These are phyloP conservation scores for Coemansia sp. DNA, from an alignment of 192 early-diverging fungal genomes.

Conservation along the genomic window DNA sequence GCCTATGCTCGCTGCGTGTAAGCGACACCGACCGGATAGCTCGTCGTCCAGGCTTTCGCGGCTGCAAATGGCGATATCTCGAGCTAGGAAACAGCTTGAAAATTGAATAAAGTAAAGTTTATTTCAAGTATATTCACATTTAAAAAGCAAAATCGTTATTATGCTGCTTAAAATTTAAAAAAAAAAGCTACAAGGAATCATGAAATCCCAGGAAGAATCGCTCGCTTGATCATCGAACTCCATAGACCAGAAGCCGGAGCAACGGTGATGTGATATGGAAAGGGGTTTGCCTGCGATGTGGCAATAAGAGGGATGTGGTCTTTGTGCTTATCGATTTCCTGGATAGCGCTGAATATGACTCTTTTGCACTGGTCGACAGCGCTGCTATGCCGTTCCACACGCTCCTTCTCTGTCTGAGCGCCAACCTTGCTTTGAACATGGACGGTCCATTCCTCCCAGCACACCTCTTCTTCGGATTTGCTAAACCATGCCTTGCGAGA, in stretches of 20 bases:
- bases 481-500: slow-evolving; percentile 44
- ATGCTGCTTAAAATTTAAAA: too few species aligned
- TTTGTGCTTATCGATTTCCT: slow-evolving; percentile 38
- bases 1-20: slow-evolving; percentile 18
- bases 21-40: slow-evolving; percentile 19
- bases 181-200: too few species aligned
- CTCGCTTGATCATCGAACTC: slow-evolving; percentile 52
- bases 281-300: slow-evolving; percentile 35
- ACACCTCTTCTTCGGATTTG: slow-evolving; percentile 46
- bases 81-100: slow-evolving; percentile 31
- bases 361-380: slow-evolving; percentile 34
- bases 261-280: slow-evolving; percentile 44
- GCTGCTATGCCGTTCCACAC: slow-evolving; percentile 17
- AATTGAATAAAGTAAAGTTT: background rate
- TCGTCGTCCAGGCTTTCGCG: slow-evolving; percentile 16
- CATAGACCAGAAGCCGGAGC: slow-evolving; percentile 37
- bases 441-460: slow-evolving; percentile 51
- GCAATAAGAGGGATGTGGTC: slow-evolving; percentile 51
- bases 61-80: slow-evolving; percentile 38
- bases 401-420: slow-evolving; percentile 16
- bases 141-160: too few species aligned
- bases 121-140: background rate
- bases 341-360: slow-evolving; percentile 31
- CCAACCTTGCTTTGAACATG: slow-evolving; percentile 17
- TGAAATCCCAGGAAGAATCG: slow-evolving; percentile 32